phyloP scores from a whole-genome alignment of 2,329 filamentous ascomycete species.

The Trichoderma sp. region DNA sequence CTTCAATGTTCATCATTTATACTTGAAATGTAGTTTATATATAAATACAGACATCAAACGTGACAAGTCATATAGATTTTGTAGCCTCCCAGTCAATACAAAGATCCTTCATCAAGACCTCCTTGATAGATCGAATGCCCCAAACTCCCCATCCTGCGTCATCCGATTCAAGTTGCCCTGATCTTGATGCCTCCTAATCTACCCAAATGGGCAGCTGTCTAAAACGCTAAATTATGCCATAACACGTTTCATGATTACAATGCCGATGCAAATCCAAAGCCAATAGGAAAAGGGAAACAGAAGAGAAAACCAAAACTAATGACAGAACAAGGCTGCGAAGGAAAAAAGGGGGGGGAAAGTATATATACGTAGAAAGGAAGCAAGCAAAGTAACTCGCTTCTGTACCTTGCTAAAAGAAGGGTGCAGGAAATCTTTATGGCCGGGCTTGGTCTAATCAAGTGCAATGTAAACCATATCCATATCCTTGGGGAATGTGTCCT shows the following conservation, averaged over 20 bases:
- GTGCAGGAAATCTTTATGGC: not conserved
- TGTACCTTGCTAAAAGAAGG: too few relatives aligned
- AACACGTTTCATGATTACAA: conserved; percentile 19
- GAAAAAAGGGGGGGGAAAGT: not conserved
- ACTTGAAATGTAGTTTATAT: conserved; percentile 6
- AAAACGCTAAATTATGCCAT: conserved; percentile 31
- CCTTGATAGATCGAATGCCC: conserved; percentile 22
- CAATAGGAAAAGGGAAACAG: not conserved
- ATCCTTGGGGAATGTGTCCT: conserved; percentile 42
- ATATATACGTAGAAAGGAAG: not conserved
- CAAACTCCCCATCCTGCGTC: conserved; percentile 19
- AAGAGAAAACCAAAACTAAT: not conserved
- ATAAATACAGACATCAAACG: conserved; percentile 18
- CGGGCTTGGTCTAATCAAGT: conserved; percentile 34
- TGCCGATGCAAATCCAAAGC: not conserved
- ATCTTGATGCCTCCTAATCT: conserved; percentile 30
- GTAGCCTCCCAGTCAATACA: conserved; percentile 20
- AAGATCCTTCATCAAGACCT: conserved; percentile 16
- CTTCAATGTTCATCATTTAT: not conserved
- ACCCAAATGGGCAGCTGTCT: conserved; percentile 27
- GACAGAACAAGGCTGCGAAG: not conserved
- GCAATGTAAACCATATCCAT: conserved; percentile 46
- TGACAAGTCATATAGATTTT: conserved; percentile 8
- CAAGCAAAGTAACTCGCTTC: not conserved
- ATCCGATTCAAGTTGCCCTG: conserved; percentile 31